These are phyloP conservation scores for Pseudocercospora eumusae DNA, from an alignment of 2,329 filamentous ascomycete genomes.

Conservation along the genomic window DNA sequence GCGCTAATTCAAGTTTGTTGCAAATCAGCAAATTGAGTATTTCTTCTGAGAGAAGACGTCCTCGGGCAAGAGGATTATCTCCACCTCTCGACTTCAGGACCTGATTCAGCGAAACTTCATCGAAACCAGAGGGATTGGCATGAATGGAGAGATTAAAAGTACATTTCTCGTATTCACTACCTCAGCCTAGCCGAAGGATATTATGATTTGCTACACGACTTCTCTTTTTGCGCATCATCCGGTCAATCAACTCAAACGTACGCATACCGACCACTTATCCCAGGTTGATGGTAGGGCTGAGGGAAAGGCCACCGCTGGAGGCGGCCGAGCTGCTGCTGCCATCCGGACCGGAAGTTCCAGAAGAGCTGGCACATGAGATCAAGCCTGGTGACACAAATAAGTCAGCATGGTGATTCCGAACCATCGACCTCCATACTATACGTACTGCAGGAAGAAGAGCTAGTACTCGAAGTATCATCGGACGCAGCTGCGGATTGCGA, in stretches of 20 bases:
- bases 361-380: not conserved
- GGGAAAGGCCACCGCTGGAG: not conserved
- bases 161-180: not conserved
- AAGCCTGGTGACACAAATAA: not conserved
- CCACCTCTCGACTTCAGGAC: too few relatives aligned
- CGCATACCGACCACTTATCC: not conserved
- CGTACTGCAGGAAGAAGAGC: not conserved
- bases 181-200: not conserved
- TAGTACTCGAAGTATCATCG: not conserved
- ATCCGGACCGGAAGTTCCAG: not conserved
- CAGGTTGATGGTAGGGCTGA: not conserved
- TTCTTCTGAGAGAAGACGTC: too few relatives aligned
- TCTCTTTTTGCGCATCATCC: not conserved
- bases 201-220: not conserved
- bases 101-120: not conserved
- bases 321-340: not conserved
- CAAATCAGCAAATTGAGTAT: too few relatives aligned
- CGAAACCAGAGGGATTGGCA: not conserved
- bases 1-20: too few relatives aligned
- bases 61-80: too few relatives aligned
- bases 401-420: not conserved
- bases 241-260: not conserved
- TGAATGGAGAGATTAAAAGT: not conserved
- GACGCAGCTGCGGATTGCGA: not conserved
- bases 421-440: not conserved